Percentiles rank a stretch among this genome's conserved stretches.
phyloP scores from a whole-genome alignment of 2,329 filamentous ascomycete species.

The Claviceps sp. region DNA sequence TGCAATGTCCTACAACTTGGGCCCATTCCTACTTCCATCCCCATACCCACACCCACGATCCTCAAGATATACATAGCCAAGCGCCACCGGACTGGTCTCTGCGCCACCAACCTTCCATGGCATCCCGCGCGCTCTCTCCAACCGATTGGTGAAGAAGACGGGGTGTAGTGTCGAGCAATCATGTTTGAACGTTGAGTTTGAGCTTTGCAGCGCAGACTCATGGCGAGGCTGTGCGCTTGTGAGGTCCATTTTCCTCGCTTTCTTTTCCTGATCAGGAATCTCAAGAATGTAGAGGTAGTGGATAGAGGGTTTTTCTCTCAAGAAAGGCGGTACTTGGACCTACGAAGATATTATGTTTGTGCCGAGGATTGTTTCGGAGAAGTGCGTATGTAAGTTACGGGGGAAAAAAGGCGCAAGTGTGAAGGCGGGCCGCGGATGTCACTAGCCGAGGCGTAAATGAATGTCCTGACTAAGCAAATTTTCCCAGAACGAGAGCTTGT shows the following conservation, averaged over 20 bases:
- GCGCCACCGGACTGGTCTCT: conserved; percentile 36
- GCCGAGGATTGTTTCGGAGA: too few species aligned
- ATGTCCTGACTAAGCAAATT: neutral
- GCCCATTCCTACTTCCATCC: neutral
- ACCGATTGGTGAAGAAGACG: conserved; percentile 58
- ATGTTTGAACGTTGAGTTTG: conserved; percentile 17
- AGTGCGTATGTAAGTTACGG: too few species aligned
- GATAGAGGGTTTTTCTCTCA: too few species aligned
- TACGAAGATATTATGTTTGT: too few species aligned
- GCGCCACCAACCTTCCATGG: conserved; percentile 8
- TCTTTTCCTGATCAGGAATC: too few species aligned
- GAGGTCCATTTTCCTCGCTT: neutral
- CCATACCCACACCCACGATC: neutral
- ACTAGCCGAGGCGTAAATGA: neutral
- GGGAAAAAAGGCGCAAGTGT: neutral
- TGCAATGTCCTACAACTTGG: neutral
- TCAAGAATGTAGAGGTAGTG: too few species aligned
- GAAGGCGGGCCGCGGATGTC: neutral
- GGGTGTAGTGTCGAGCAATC: conserved; percentile 53
- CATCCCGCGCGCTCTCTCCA: conserved; percentile 40
- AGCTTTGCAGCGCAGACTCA: conserved; percentile 4
- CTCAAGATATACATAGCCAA: conserved; percentile 47
- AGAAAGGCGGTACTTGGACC: too few species aligned
- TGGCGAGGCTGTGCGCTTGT: neutral
- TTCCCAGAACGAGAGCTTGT: neutral